A percentile compares a stretch with the other conserved stretches of the same genome.
phyloP scores from a whole-genome alignment of 78 protist genomes.

The Ministeria vibrans region DNA sequence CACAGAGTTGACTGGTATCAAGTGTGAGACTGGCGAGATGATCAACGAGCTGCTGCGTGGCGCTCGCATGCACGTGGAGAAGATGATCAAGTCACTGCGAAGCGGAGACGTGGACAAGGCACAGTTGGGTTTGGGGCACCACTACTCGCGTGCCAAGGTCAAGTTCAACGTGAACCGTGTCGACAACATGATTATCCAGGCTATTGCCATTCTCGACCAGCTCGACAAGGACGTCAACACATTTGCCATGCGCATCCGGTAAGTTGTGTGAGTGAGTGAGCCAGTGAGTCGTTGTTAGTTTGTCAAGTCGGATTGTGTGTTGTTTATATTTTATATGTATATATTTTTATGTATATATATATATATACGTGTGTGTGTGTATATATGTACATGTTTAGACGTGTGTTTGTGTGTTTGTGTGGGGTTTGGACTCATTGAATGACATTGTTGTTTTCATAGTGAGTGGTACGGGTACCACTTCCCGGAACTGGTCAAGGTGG shows the following conservation, averaged over 20 bases:
- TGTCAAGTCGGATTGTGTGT: no score
- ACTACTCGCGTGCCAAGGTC: conserved; percentile 90
- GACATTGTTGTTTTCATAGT: conserved; percentile 3
- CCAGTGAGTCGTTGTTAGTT: no score
- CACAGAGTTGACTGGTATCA: background rate
- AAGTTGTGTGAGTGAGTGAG: no score
- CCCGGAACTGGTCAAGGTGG: conserved; percentile 94
- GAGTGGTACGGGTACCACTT: conserved; percentile 99
- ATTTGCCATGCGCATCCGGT: conserved; percentile 83
- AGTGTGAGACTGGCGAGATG: conserved; percentile 6
- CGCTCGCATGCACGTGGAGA: conserved; percentile 67
- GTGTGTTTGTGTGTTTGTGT: background rate
- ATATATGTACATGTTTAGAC: background rate
- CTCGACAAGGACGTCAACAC: conserved; percentile 98
- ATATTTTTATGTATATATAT: no score
- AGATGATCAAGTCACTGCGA: conserved; percentile 42
- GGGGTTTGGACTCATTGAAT: background rate
- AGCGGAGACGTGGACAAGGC: conserved; percentile 63
- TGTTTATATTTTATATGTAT: no score
- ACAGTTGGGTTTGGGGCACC: conserved; percentile 91
- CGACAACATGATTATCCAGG: conserved; percentile 99
- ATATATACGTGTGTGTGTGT: background rate
- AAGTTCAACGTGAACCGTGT: conserved; percentile 96
- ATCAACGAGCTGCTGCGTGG: conserved; percentile 80
- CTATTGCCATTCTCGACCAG: conserved; percentile 88